These are phyloP conservation scores for Lasiosphaeris hirsuta DNA, from an alignment of 495 filamentous ascomycete genomes.

Conservation along the genomic window DNA sequence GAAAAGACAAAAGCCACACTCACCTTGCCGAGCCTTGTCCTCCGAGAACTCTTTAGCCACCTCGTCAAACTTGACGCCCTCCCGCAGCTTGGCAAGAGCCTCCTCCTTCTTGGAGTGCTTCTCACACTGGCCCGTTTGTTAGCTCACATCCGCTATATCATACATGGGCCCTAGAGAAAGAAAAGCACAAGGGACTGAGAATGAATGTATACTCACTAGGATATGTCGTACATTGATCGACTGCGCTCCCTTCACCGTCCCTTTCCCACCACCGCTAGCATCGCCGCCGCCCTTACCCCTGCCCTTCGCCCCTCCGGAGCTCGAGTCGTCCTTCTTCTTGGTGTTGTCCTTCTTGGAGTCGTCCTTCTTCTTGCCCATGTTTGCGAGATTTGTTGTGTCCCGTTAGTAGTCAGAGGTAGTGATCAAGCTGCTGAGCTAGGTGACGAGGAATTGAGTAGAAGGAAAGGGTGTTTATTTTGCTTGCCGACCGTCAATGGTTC, in stretches of 20 bases:
- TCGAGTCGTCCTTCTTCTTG: conserved; percentile 10
- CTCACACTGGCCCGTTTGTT: conserved; percentile 57
- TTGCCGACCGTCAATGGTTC: no score
- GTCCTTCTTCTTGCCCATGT: conserved; percentile 27
- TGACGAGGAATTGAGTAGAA: no score
- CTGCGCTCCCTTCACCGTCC: conserved; percentile 61
- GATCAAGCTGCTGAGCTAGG: no score
- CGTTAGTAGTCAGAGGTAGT: no score
- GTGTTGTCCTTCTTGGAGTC: conserved; percentile 19
- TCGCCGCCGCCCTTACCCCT: conserved; percentile 8
- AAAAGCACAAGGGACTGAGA: not conserved
- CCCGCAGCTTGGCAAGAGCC: conserved; percentile 71
- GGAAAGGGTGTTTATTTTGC: no score
- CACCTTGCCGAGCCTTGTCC: conserved; percentile 83
- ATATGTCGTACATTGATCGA: conserved; percentile 88
- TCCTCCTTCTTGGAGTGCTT: conserved; percentile 89
- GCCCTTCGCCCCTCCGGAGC: not conserved
- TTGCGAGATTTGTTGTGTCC: no score
- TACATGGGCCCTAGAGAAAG: not conserved
- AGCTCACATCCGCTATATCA: not conserved
- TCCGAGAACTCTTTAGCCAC: conserved; percentile 83
- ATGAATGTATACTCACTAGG: conserved; percentile 50
- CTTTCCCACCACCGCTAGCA: conserved; percentile 1
- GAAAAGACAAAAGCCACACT: conserved; percentile 7
- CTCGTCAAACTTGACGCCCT: conserved; percentile 82